A percentile compares a stretch with the other conserved stretches of the same genome.
These are phyloP conservation scores for Euphorbia celastroides DNA, from an alignment of 441 rosid species.

Conservation along the genomic window DNA sequence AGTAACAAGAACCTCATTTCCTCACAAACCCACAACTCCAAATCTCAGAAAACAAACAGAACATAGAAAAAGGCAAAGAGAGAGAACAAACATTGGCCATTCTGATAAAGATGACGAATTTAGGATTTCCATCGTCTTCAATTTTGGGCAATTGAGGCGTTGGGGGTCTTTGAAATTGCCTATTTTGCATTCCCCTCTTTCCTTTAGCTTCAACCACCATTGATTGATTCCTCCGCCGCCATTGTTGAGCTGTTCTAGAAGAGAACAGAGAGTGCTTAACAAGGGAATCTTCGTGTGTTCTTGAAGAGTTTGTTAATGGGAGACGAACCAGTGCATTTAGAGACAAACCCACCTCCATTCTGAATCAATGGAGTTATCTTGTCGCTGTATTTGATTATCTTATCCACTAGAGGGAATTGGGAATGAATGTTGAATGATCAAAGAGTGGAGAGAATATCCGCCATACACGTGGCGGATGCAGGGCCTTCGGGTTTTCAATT, in stretches of 20 bases:
- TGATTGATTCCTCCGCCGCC: constrained; percentile 16
- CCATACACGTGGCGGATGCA: constrained; percentile 42
- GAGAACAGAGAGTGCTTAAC: constrained; percentile 49
- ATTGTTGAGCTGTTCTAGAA: constrained; percentile 29
- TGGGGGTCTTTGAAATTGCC: constrained; percentile 60
- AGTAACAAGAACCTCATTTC: background rate
- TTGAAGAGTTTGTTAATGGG: constrained; percentile 43
- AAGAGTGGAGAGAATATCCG: constrained; percentile 2
- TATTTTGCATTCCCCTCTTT: constrained; percentile 64
- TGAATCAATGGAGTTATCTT: background rate
- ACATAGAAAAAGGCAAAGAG: background rate
- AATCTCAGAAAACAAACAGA: background rate
- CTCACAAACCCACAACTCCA: background rate
- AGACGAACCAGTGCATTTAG: constrained; percentile 60
- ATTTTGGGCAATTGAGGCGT: constrained; percentile 75
- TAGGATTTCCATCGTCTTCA: constrained; percentile 93
- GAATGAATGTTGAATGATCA: background rate
- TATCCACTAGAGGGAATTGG: constrained; percentile 27
- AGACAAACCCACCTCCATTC: constrained; percentile 72
- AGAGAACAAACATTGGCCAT: constrained; percentile 63
- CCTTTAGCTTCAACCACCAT: constrained; percentile 78
- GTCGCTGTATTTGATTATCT: constrained; percentile 12
- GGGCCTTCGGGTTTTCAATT: background rate
- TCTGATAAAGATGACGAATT: constrained; percentile 82
- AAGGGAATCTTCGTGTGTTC: constrained; percentile 40